Percentiles rank a stretch among this genome's conserved stretches.
Evolutionary conservation across 371 early-diverging fungal species (phyloP).

Genomic region (Syncephalastrum monosporum): DNA sequence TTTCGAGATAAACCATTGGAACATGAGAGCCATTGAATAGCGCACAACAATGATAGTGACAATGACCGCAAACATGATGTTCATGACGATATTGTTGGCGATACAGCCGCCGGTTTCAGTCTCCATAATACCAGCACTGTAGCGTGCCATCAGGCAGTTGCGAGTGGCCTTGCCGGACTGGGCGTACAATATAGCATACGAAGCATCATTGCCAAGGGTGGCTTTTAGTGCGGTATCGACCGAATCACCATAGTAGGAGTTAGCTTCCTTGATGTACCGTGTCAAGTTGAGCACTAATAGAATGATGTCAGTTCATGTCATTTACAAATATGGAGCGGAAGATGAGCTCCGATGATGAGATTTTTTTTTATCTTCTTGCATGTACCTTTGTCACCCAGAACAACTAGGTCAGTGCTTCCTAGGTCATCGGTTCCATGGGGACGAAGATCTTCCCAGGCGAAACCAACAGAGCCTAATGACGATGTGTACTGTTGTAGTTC

Average conservation of each 20-base stretch:
- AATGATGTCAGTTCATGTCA: neutral
- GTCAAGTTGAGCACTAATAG: constrained; percentile 35
- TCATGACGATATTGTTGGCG: constrained; percentile 51
- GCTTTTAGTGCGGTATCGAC: constrained; percentile 28
- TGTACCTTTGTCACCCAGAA: constrained; percentile 56
- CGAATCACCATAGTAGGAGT: constrained; percentile 25
- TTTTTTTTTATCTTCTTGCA: neutral
- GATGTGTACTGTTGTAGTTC: constrained; percentile 24
- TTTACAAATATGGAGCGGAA: neutral
- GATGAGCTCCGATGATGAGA: neutral
- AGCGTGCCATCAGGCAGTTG: constrained; percentile 41
- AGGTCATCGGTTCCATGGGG: constrained; percentile 17
- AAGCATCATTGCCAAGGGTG: constrained; percentile 44
- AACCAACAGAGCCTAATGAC: constrained; percentile 27
- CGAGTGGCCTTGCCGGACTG: constrained; percentile 32
- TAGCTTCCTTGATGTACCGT: constrained; percentile 14
- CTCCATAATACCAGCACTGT: constrained; percentile 50
- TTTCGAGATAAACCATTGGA: constrained; percentile 57
- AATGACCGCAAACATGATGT: constrained; percentile 44
- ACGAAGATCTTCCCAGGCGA: constrained; percentile 43
- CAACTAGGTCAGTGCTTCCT: constrained; percentile 29
- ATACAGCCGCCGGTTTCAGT: constrained; percentile 57
- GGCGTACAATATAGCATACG: constrained; percentile 39
- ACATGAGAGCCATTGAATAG: constrained; percentile 60
- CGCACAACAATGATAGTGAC: constrained; percentile 45